Evolutionary conservation across 1,284 basidiomycete genomes (phyloP).

Genomic region (Cutaneotrichosporon curvatum): DNA sequence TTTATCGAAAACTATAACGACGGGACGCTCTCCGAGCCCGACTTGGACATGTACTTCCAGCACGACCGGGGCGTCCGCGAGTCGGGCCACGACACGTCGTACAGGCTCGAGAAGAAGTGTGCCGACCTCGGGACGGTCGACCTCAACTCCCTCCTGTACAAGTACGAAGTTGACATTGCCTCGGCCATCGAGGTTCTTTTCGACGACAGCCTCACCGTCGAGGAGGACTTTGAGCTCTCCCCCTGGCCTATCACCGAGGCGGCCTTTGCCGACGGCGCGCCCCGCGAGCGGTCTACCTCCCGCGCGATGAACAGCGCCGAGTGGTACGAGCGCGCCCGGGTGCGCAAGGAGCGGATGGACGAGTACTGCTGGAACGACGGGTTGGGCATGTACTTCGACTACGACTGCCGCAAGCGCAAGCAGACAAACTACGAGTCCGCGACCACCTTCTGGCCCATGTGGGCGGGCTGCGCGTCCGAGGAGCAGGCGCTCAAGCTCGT

Average conservation of each 20-base stretch:
- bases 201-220: slow-evolving; percentile 79
- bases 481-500: slow-evolving; percentile 88
- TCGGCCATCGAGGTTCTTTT: slow-evolving; percentile 92
- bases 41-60: slow-evolving; percentile 91
- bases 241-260: slow-evolving; percentile 82
- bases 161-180: slow-evolving; percentile 90
- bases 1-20: slow-evolving; percentile 95
- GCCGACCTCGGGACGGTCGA: slow-evolving; percentile 94
- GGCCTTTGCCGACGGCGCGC: slow-evolving; percentile 51
- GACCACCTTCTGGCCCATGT: slow-evolving; percentile 91
- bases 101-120: slow-evolving; percentile 88
- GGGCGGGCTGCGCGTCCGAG: slow-evolving; percentile 94
- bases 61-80: slow-evolving; percentile 93
- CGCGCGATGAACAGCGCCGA: slow-evolving; percentile 66
- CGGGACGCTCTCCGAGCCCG: slow-evolving; percentile 73
- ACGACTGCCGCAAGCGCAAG: slow-evolving; percentile 81
- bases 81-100: slow-evolving; percentile 94
- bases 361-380: slow-evolving; percentile 96
- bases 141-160: slow-evolving; percentile 74
- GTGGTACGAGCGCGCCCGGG: slow-evolving; percentile 83
- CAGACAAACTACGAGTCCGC: slow-evolving; percentile 93
- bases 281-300: slow-evolving; percentile 58
- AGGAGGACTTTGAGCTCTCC: slow-evolving; percentile 84
- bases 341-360: slow-evolving; percentile 76
- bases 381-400: slow-evolving; percentile 91